Evolutionary conservation across 139 green algal species (phyloP).

Genomic region (Zygnema cylindricum): DNA sequence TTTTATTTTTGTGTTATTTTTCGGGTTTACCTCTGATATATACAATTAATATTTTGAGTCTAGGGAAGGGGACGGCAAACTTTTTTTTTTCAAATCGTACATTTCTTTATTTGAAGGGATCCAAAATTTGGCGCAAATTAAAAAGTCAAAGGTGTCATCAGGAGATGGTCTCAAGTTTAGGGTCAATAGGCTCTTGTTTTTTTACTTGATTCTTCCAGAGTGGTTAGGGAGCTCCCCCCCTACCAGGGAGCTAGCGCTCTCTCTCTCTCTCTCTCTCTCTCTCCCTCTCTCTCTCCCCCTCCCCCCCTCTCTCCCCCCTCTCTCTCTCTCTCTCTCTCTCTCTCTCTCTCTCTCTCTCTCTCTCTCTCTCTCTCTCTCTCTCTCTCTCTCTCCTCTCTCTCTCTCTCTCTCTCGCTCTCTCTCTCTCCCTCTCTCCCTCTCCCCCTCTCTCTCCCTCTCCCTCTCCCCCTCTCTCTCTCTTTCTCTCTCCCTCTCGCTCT

Average conservation of each 20-base stretch:
- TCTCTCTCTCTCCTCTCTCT: background rate
- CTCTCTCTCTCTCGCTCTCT: background rate
- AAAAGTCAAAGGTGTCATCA: no score
- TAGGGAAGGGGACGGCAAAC: no score
- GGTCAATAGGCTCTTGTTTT: background rate
- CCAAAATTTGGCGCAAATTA: no score
- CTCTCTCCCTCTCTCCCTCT: background rate
- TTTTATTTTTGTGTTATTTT: no score
- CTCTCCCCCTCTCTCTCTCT: background rate
- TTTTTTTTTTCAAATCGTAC: no score
- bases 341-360: background rate
- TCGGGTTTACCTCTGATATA: no score
- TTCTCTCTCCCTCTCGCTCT: no score
- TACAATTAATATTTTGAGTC: no score
- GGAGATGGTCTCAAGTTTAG: background rate
- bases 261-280: background rate
- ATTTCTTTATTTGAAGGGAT: no score
- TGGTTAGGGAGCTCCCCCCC: no score
- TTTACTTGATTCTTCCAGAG: background rate
- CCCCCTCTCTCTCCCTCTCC: background rate
- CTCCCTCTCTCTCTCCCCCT: background rate
- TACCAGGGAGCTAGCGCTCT: background rate
- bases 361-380: background rate
- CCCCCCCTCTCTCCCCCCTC: background rate
- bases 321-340: background rate